Evolutionary conservation across 345 rosid genomes (phyloP).

Genomic region (Sonneratia alba): DNA sequence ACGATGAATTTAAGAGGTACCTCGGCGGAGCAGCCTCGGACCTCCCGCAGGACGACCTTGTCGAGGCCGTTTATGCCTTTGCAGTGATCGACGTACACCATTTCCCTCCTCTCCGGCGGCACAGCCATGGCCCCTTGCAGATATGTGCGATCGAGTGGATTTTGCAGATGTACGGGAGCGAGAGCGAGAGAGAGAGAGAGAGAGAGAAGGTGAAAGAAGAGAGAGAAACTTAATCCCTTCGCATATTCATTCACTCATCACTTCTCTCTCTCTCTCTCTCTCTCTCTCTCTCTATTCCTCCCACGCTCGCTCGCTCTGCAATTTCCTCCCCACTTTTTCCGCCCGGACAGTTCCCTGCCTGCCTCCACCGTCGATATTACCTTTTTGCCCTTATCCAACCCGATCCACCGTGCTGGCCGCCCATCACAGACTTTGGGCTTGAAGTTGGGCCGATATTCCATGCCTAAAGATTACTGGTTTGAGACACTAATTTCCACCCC

Average conservation of each 20-base stretch:
- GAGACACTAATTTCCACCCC: too few species aligned
- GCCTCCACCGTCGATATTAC: neutral
- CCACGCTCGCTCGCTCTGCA: too few species aligned
- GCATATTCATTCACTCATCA: too few species aligned
- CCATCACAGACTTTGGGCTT: neutral
- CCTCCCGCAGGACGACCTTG: conserved; percentile 56
- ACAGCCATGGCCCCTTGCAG: conserved; percentile 9
- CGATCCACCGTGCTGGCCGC: neutral
- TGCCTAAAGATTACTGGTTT: too few species aligned
- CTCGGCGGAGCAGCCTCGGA: conserved; percentile 57
- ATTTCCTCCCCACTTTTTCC: neutral
- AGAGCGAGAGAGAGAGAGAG: neutral
- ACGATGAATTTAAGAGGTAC: conserved; percentile 19
- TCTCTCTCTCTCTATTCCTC: too few species aligned
- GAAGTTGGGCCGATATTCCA: too few species aligned
- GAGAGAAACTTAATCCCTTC: too few species aligned
- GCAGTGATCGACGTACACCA: conserved; percentile 30
- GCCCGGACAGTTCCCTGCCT: neutral
- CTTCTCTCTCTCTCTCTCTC: neutral
- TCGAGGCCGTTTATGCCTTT: conserved; percentile 70
- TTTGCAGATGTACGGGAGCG: neutral
- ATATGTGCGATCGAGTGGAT: neutral
- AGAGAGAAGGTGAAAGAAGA: neutral
- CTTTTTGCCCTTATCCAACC: neutral
- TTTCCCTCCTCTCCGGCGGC: conserved; percentile 12